phyloP scores from a whole-genome alignment of 108 stramenopile genomes.

The Cylindrotheca closterium region DNA sequence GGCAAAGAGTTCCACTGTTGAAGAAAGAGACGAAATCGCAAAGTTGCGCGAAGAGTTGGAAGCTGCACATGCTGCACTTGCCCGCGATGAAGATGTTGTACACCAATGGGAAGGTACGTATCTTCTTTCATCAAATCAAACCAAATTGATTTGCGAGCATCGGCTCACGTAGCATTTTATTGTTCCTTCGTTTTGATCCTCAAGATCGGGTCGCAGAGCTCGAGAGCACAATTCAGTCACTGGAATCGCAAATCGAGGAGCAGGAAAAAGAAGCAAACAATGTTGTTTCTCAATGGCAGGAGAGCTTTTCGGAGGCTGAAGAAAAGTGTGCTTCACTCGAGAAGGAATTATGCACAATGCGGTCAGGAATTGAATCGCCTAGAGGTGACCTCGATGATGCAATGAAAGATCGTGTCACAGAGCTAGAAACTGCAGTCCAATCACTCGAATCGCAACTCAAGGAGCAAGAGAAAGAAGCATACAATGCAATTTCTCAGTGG shows the following conservation, averaged over 20 bases:
- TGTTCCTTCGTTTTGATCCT: neutral
- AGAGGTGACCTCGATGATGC: too few species aligned
- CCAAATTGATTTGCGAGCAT: too few species aligned
- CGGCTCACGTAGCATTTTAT: too few species aligned
- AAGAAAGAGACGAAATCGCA: neutral
- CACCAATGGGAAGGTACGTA: slow-evolving; percentile 28
- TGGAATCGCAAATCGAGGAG: slow-evolving; percentile 41
- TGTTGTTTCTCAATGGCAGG: slow-evolving; percentile 47
- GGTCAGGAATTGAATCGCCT: too few species aligned
- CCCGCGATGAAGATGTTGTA: slow-evolving; percentile 22
- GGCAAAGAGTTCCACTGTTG: neutral
- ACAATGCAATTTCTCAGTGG: slow-evolving; percentile 37
- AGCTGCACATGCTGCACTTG: slow-evolving; percentile 7
- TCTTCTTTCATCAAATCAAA: too few species aligned
- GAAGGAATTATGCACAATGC: slow-evolving; percentile 21
- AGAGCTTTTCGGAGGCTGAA: slow-evolving; percentile 24
- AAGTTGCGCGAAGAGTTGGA: slow-evolving; percentile 8
- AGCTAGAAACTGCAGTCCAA: slow-evolving; percentile 3
- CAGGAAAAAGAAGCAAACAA: slow-evolving; percentile 56
- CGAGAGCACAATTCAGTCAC: slow-evolving; percentile 4
- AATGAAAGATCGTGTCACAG: slow-evolving; percentile 8
- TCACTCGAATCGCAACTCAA: slow-evolving; percentile 3
- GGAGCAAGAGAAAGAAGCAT: slow-evolving; percentile 46
- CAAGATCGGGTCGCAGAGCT: slow-evolving; percentile 11
- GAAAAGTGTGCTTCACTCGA: slow-evolving; percentile 13